Percentiles rank a stretch among this genome's conserved stretches.
Evolutionary conservation across 768 basidiomycete species (phyloP).

Genomic region (Sistotremastrum suecicum): DNA sequence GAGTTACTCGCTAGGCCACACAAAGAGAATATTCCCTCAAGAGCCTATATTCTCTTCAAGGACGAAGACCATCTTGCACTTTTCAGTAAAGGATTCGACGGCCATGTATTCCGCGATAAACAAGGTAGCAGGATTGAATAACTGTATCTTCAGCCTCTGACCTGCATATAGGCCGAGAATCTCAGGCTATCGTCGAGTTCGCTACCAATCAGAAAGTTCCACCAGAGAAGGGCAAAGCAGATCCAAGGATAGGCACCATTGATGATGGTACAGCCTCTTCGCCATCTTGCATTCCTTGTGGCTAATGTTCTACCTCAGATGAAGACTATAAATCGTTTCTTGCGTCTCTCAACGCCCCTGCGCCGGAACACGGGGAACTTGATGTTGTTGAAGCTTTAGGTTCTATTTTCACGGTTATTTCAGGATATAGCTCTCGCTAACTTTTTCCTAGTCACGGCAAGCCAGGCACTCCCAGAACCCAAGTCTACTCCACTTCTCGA

Average conservation of each 20-base stretch:
- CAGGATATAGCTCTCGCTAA: background rate
- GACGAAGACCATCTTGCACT: constrained; percentile 49
- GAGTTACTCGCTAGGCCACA: constrained; percentile 35
- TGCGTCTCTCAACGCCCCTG: constrained; percentile 47
- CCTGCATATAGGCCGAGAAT: constrained; percentile 57
- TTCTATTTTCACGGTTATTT: constrained; percentile 12
- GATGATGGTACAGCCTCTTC: constrained; percentile 50
- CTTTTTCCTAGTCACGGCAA: constrained; percentile 42
- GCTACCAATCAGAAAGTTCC: constrained; percentile 87
- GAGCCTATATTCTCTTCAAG: constrained; percentile 89
- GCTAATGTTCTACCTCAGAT: constrained; percentile 27
- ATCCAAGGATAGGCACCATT: constrained; percentile 75
- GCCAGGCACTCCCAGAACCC: constrained; percentile 43
- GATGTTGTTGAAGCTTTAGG: constrained; percentile 51
- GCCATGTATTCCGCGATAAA: constrained; percentile 86
- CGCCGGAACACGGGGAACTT: constrained; percentile 32
- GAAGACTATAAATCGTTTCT: constrained; percentile 77
- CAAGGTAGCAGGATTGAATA: constrained; percentile 39
- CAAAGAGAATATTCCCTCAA: constrained; percentile 74
- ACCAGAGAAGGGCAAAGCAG: constrained; percentile 51
- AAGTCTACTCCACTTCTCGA: constrained; percentile 88
- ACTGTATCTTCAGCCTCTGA: background rate
- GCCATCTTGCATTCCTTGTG: background rate
- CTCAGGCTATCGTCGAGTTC: constrained; percentile 82
- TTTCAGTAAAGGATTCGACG: constrained; percentile 81